These are phyloP conservation scores for Dysphania ambrosioides DNA, from an alignment of 148 eudicot genomes.

Conservation along the genomic window DNA sequence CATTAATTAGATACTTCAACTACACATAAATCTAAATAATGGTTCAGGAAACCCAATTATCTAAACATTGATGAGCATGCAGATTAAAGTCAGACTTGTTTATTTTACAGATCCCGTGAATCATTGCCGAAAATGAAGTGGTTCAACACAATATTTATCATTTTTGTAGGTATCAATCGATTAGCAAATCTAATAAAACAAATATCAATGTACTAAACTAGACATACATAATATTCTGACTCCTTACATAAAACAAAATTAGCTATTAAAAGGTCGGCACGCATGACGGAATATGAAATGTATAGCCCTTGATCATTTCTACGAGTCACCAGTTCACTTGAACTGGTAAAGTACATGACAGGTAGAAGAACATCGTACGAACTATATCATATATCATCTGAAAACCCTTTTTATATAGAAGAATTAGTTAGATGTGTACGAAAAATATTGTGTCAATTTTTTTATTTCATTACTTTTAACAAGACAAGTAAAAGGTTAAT, in stretches of 20 bases:
- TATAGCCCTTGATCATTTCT: slow-evolving; percentile 17
- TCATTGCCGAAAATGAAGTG: neutral
- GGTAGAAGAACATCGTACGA: no score
- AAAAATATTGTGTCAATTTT: no score
- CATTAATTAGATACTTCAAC: neutral
- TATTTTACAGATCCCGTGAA: neutral
- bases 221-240: neutral
- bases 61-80: neutral
- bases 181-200: neutral
- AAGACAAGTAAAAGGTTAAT: no score
- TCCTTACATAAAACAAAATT: neutral
- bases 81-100: slow-evolving; percentile 8
- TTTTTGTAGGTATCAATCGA: neutral
- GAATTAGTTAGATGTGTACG: no score
- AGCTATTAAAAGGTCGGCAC: slow-evolving; percentile 2
- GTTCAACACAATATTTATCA: neutral
- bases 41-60: slow-evolving; percentile 4
- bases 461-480: no score
- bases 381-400: no score
- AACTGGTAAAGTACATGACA: no score
- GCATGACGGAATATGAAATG: neutral
- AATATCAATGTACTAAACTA: neutral
- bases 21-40: neutral
- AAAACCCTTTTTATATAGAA: no score
- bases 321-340: slow-evolving; percentile 6